These are phyloP conservation scores for Prunus armeniaca DNA, from an alignment of 306 rosid genomes.

Conservation along the genomic window DNA sequence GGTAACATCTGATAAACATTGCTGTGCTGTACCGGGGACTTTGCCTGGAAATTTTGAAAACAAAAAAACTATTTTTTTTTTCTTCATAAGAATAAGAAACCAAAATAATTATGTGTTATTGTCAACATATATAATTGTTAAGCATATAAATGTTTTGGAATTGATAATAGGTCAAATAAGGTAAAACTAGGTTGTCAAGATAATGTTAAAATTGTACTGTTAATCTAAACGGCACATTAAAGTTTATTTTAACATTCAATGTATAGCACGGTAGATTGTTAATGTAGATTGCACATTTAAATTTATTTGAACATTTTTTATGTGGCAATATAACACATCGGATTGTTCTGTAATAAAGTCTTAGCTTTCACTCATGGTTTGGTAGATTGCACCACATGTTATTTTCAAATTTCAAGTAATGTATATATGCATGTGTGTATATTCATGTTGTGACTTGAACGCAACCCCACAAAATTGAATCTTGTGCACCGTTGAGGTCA, in stretches of 20 bases:
- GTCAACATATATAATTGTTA: too few relatives aligned
- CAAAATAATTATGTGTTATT: too few relatives aligned
- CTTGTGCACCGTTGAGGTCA: neutral
- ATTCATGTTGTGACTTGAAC: neutral
- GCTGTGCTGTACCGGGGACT: neutral
- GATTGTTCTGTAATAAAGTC: too few relatives aligned
- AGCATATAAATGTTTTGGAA: too few relatives aligned
- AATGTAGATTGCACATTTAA: neutral
- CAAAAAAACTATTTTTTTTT: neutral
- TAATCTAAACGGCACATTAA: neutral
- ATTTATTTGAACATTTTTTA: too few relatives aligned
- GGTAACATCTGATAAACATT: slow-evolving; percentile 24
- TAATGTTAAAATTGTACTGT: neutral
- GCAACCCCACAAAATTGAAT: neutral
- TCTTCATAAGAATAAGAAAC: too few relatives aligned
- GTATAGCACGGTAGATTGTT: neutral
- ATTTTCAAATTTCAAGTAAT: slow-evolving; percentile 5
- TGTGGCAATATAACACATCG: too few relatives aligned
- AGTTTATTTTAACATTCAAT: too few relatives aligned
- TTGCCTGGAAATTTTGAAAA: slow-evolving; percentile 21
- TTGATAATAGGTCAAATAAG: too few relatives aligned
- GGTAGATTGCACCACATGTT: slow-evolving; percentile 25
- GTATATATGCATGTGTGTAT: neutral
- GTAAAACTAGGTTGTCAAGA: too few relatives aligned
- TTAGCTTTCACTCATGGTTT: neutral